A percentile compares a stretch with the other conserved stretches of the same genome.
phyloP scores from a whole-genome alignment of 352 stramenopile genomes.

The Phytophthora crassamura region DNA sequence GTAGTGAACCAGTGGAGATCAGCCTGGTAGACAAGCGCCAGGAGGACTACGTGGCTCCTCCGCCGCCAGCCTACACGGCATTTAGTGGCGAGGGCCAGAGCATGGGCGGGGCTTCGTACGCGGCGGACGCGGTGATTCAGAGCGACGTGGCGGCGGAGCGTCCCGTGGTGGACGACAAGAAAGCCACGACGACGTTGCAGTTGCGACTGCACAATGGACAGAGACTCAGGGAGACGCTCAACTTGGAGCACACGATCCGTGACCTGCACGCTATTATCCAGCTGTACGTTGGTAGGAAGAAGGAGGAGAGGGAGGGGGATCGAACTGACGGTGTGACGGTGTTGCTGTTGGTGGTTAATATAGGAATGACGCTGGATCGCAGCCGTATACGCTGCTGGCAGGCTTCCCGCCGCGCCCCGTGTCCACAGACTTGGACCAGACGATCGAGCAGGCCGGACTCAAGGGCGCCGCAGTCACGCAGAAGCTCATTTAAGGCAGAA shows the following conservation, averaged over 20 bases:
- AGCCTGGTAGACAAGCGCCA: slow-evolving; percentile 87
- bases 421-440: slow-evolving; percentile 81
- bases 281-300: slow-evolving; percentile 44
- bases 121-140: slow-evolving; percentile 57
- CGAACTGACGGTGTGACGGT: neutral
- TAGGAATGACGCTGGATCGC: slow-evolving; percentile 72
- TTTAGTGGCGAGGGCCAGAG: slow-evolving; percentile 87
- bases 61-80: slow-evolving; percentile 81
- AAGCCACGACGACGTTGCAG: slow-evolving; percentile 89
- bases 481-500: slow-evolving; percentile 83
- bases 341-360: neutral
- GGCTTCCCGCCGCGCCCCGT: slow-evolving; percentile 93
- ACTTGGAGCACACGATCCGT: slow-evolving; percentile 88
- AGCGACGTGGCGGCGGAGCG: slow-evolving; percentile 42
- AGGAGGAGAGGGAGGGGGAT: neutral
- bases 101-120: slow-evolving; percentile 67
- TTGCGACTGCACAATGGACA: slow-evolving; percentile 88
- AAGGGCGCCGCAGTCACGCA: slow-evolving; percentile 93
- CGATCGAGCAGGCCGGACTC: slow-evolving; percentile 91
- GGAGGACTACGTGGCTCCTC: slow-evolving; percentile 80
- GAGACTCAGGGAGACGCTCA: slow-evolving; percentile 84
- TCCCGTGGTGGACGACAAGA: slow-evolving; percentile 84
- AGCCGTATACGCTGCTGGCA: slow-evolving; percentile 91
- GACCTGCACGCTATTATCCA: slow-evolving; percentile 90
- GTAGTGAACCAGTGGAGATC: slow-evolving; percentile 77